Conservation (phyloP, 202 grass and related monocot species). For the Miscanthus sacchariflorus region DNA sequence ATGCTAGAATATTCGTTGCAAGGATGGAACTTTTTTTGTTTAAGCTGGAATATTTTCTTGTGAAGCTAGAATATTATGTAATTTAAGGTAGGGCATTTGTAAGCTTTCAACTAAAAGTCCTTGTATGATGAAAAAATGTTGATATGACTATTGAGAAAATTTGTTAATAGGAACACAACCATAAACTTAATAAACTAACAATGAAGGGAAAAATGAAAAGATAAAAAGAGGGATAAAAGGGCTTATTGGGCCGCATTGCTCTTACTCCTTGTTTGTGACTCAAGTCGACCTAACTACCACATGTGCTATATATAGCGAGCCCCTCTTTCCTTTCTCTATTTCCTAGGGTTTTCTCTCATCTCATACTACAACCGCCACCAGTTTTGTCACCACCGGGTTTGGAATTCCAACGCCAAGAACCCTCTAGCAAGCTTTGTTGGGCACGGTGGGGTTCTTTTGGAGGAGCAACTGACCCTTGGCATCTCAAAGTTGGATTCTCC, state of each 20-base stretch:
- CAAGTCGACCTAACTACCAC: neutral
- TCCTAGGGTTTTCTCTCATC: neutral
- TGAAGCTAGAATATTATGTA: neutral
- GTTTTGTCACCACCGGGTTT: neutral
- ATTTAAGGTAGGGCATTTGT: neutral
- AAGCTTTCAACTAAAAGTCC: no score
- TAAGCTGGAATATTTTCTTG: neutral
- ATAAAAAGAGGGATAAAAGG: neutral
- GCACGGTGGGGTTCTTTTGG: neutral
- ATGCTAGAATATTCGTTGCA: neutral
- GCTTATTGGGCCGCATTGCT: neutral
- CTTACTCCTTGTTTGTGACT: neutral
- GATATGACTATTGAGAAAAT: no score
- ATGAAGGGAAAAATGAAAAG: neutral
- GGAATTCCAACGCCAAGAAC: neutral
- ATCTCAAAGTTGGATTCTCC: no score
- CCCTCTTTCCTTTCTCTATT: neutral
- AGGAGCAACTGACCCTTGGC: neutral
- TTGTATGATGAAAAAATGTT: no score
- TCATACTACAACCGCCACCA: neutral
- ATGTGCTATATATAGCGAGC: neutral
- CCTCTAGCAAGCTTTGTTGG: neutral
- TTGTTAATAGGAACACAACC: neutral
- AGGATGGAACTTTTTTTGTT: neutral
- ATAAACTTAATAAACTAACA: neutral